phyloP scores from a whole-genome alignment of 2,329 filamentous ascomycete genomes.

The Aspergillus udagawae region DNA sequence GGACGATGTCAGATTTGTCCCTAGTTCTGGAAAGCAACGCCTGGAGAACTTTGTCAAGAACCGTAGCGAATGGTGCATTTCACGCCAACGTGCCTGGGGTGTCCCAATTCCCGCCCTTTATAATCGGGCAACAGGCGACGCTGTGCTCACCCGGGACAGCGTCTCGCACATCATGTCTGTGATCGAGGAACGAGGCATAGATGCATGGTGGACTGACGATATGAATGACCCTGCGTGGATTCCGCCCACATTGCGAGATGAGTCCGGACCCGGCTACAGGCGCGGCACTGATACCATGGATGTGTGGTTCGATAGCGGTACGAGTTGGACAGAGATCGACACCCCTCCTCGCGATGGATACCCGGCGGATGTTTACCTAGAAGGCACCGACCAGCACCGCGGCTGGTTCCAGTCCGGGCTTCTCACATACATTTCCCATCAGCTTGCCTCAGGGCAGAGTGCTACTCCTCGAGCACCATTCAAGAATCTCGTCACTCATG shows the following conservation, averaged over 20 bases:
- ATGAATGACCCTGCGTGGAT: slow-evolving; percentile 75
- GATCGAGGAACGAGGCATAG: slow-evolving; percentile 72
- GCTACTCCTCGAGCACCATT: slow-evolving; percentile 62
- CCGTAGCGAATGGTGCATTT: slow-evolving; percentile 96
- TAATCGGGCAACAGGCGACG: slow-evolving; percentile 62
- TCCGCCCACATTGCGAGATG: slow-evolving; percentile 55
- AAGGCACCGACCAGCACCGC: slow-evolving; percentile 92
- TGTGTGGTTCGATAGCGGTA: slow-evolving; percentile 98
- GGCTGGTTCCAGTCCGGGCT: slow-evolving; percentile 98
- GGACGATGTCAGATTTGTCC: slow-evolving; percentile 71
- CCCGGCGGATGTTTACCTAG: slow-evolving; percentile 79
- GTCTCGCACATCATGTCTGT: slow-evolving; percentile 80
- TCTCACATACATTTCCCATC: slow-evolving; percentile 72
- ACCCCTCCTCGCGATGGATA: slow-evolving; percentile 26
- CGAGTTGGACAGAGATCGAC: slow-evolving; percentile 69
- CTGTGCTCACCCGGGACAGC: slow-evolving; percentile 72
- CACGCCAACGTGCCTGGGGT: slow-evolving; percentile 90
- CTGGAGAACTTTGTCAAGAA: slow-evolving; percentile 82
- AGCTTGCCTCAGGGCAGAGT: slow-evolving; percentile 32
- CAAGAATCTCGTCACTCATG: slow-evolving; percentile 86
- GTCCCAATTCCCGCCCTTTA: slow-evolving; percentile 93
- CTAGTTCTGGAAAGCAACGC: slow-evolving; percentile 66
- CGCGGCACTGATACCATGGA: slow-evolving; percentile 96
- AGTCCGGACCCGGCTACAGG: slow-evolving; percentile 49
- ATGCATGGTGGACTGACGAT: slow-evolving; percentile 90